A percentile compares a stretch with the other conserved stretches of the same genome.
These are phyloP conservation scores for Articulospora tetracladia DNA, from an alignment of 495 filamentous ascomycete genomes.

Conservation along the genomic window DNA sequence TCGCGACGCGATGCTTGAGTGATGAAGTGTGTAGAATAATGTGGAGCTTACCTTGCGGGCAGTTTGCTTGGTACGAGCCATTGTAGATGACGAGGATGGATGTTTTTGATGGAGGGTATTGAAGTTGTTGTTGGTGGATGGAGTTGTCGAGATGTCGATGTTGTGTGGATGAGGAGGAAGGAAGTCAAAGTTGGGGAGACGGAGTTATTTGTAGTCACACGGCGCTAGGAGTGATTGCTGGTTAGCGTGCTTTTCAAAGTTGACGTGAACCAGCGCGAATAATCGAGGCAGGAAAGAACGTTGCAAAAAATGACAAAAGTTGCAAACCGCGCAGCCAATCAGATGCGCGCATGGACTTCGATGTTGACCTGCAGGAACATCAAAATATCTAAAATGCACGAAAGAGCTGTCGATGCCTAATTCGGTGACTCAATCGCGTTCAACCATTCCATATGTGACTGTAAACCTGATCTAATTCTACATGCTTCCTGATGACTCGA, in stretches of 20 bases:
- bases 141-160: conserved; percentile 15
- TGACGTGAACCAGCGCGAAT: neutral
- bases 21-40: conserved; percentile 29
- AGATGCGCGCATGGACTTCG: neutral
- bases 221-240: conserved; percentile 22
- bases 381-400: neutral
- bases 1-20: conserved; percentile 19
- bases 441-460: neutral
- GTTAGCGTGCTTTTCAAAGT: conserved; percentile 4
- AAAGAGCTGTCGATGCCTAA: neutral
- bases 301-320: neutral
- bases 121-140: conserved; percentile 28
- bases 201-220: conserved; percentile 22
- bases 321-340: neutral
- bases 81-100: conserved; percentile 53
- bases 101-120: conserved; percentile 38
- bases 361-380: neutral
- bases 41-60: conserved; percentile 57
- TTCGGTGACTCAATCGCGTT: neutral
- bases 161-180: conserved; percentile 20
- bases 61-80: conserved; percentile 99
- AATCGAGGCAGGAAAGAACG: neutral
- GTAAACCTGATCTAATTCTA: neutral
- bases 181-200: conserved; percentile 23
- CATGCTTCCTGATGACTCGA: neutral